Conservation (phyloP, 495 filamentous ascomycete genomes). For the Friedmanniomyces endolithicus region DNA sequence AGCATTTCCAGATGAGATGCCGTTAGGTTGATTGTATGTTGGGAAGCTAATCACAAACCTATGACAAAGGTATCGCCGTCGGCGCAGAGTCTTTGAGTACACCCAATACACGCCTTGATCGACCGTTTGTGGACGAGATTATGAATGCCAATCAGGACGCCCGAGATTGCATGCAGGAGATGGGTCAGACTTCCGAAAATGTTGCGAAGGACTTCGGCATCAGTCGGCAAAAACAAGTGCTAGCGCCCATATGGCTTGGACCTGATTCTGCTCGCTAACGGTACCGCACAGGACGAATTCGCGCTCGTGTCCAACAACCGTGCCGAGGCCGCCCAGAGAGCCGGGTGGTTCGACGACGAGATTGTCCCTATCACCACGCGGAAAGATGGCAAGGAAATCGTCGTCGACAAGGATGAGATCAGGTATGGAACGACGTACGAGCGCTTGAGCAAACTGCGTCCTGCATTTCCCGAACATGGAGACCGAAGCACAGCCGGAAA, state of each 20-base stretch:
- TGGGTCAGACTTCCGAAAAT: constrained; percentile 97
- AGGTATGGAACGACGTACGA: constrained; percentile 86
- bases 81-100: constrained; percentile 81
- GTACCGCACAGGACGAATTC: constrained; percentile 64
- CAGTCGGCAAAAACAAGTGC: constrained; percentile 33
- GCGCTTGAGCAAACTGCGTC: constrained; percentile 67
- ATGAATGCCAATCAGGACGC: constrained; percentile 58
- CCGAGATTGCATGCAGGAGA: constrained; percentile 77
- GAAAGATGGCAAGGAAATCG: constrained; percentile 61
- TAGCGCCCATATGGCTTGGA: no score
- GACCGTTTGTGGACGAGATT: constrained; percentile 67
- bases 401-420: constrained; percentile 74
- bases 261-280: neutral
- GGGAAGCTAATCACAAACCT: no score
- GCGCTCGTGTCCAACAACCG: constrained; percentile 75
- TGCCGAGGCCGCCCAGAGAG: constrained; percentile 83
- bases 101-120: constrained; percentile 50
- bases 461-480: constrained; percentile 83
- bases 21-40: no score
- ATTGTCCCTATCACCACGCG: constrained; percentile 73
- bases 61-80: constrained; percentile 44
- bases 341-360: constrained; percentile 88
- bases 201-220: constrained; percentile 82
- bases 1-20: no score
- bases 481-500: constrained; percentile 85